A percentile compares a stretch with the other conserved stretches of the same genome.
phyloP scores from a whole-genome alignment of 495 filamentous ascomycete species.

The Letharia lupina region DNA sequence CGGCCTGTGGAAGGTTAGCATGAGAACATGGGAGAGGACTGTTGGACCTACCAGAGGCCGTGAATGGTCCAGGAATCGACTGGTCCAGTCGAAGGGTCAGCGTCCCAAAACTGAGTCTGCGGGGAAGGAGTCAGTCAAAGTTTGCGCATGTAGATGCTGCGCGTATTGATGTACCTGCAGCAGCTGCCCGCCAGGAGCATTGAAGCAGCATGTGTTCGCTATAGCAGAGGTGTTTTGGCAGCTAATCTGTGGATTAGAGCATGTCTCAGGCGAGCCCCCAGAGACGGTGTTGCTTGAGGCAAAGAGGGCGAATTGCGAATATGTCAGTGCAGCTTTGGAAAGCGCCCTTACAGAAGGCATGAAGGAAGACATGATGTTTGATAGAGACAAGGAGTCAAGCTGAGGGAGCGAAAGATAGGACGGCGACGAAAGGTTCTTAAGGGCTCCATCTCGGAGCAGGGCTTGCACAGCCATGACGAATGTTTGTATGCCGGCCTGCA shows the following conservation, averaged over 20 bases:
- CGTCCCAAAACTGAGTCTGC: slow-evolving; percentile 85
- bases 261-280: slow-evolving; percentile 30
- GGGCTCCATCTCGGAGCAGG: slow-evolving; percentile 2
- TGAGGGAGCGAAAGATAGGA: neutral
- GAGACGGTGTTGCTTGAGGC: slow-evolving; percentile 12
- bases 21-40: neutral
- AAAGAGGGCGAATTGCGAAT: slow-evolving; percentile 12
- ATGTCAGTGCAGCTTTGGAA: slow-evolving; percentile 5
- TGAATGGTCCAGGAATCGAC: slow-evolving; percentile 79
- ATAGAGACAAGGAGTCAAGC: neutral
- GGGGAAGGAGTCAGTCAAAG: neutral
- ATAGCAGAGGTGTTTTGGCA: slow-evolving; percentile 49
- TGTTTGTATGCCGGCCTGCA: neutral
- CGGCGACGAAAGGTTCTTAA: slow-evolving; percentile 12
- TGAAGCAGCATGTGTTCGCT: slow-evolving; percentile 71
- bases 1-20: slow-evolving; percentile 43
- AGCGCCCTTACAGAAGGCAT: slow-evolving; percentile 6
- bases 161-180: slow-evolving; percentile 31
- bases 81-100: slow-evolving; percentile 58
- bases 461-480: slow-evolving; percentile 2
- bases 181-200: slow-evolving; percentile 68
- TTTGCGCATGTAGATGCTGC: neutral
- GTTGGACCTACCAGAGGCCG: slow-evolving; percentile 57
- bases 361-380: slow-evolving; percentile 13
- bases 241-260: slow-evolving; percentile 46